Base-by-base conservation (phyloP, 805 yeast genomes). In the Saccharomycopsis amapae region DNA sequence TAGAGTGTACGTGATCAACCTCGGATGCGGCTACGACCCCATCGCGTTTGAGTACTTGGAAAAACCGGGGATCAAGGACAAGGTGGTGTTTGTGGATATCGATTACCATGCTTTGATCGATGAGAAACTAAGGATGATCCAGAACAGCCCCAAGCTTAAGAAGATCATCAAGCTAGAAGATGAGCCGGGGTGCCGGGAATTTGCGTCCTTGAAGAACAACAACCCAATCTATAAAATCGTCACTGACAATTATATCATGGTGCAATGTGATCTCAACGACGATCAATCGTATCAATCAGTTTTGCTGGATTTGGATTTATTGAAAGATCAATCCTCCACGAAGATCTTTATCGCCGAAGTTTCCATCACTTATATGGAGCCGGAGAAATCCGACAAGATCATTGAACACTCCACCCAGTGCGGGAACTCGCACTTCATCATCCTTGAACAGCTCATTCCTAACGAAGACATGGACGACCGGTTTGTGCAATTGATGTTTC, bases 1-100 rank as follows among this genome's bases (percentile, higher is more conserved):
- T 15, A 61, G 63, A 41, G 65, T 74, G 4, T 58, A 64, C 10
- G 67, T 85, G 1, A 68, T 85, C 24, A 85, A 85, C 60, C 62
- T 85, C 24, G 95, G 95, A 1, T 85, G 93, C 62, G 95, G 95
- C 2, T 85, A 73, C 59, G 79, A 75, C 59, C 82, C 83, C 1
- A 55, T 76, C 38, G 79, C 83, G 1, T 78, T 77, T 48, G 75
- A 75, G 50, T 55, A 69, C 30, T 56, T 77, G 23, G 69, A 69
- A 42, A 44, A 39, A 12, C 44, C 57, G 0, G 32, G 20, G 10
- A 6, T 33, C 15, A 12, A 22, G 22, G 17, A 41, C 18, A 23
- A 22, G 23, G 58, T 77, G 5, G 59, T 66, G 1, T 85, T 83
- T 56, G 62, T 80, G 7, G 95, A 85, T 63, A 72, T 84, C 28